Evolutionary conservation across 768 basidiomycete species (phyloP).

Genomic region (Suillus ampliporus): DNA sequence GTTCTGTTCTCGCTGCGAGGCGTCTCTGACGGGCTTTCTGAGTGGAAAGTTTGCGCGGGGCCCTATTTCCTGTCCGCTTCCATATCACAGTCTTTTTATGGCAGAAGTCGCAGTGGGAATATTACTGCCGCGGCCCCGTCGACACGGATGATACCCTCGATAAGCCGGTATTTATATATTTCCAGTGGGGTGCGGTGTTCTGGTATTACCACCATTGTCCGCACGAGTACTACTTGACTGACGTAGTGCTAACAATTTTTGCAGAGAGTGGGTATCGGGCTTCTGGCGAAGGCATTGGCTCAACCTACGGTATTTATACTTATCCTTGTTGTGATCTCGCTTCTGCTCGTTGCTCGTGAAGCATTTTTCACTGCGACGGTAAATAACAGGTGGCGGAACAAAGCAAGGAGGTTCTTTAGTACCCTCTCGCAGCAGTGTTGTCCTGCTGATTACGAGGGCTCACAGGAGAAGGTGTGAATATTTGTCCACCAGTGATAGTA

Average conservation of each 20-base stretch:
- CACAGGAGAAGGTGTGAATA: too few relatives aligned
- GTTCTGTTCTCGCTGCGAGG: not conserved
- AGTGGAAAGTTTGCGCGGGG: constrained; percentile 29
- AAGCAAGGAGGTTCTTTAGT: constrained; percentile 30
- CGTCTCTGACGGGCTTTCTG: not conserved
- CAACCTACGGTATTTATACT: too few relatives aligned
- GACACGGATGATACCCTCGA: constrained; percentile 4
- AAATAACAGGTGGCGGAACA: constrained; percentile 18
- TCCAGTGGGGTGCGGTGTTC: not conserved
- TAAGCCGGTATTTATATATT: constrained; percentile 13
- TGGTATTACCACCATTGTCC: constrained; percentile 21
- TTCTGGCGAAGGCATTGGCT: too few relatives aligned
- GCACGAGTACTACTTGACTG: constrained; percentile 15
- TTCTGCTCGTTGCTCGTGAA: too few relatives aligned
- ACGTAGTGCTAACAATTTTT: too few relatives aligned
- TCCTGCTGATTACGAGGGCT: too few relatives aligned
- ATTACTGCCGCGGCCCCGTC: constrained; percentile 26
- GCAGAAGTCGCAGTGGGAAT: constrained; percentile 33
- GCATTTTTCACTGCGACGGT: constrained; percentile 29
- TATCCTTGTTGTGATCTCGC: too few relatives aligned
- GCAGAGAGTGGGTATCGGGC: too few relatives aligned
- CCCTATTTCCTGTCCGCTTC: constrained; percentile 27
- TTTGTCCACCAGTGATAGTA: too few relatives aligned
- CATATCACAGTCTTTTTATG: constrained; percentile 25
- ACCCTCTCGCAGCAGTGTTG: constrained; percentile 32